Conservation (phyloP, 345 rosid genomes). For the Aethionema arabicum region DNA sequence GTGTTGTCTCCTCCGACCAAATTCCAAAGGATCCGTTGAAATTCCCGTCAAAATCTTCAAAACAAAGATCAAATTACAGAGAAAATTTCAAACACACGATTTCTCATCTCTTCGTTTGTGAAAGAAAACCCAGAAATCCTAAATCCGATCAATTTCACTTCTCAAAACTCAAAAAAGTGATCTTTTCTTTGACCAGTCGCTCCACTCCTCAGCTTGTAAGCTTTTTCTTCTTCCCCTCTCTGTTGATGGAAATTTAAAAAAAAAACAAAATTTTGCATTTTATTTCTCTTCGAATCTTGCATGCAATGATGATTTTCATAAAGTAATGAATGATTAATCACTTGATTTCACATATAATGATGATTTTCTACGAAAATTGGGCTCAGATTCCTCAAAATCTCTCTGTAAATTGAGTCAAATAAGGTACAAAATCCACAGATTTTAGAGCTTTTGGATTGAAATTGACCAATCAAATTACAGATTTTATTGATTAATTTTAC, state of each 20-base stretch:
- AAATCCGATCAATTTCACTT: conserved; percentile 16
- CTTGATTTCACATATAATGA: conserved; percentile 7
- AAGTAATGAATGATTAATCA: conserved; percentile 5
- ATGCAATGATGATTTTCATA: conserved; percentile 34
- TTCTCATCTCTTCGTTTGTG: neutral
- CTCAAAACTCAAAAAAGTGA: conserved; percentile 16
- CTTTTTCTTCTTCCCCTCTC: conserved; percentile 5
- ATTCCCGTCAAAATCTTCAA: conserved; percentile 20
- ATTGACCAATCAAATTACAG: conserved; percentile 15
- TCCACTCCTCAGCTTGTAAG: conserved; percentile 32
- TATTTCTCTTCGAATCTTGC: conserved; percentile 17
- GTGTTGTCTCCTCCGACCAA: neutral
- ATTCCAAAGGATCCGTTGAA: conserved; percentile 17
- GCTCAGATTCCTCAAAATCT: neutral
- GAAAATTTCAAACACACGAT: neutral
- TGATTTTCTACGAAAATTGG: neutral
- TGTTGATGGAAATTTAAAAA: conserved; percentile 22
- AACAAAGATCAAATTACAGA: no score
- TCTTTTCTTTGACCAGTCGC: conserved; percentile 27
- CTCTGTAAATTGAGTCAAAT: conserved; percentile 20
- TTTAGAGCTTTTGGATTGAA: neutral
- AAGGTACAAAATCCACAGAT: conserved; percentile 3
- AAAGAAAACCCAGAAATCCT: neutral
- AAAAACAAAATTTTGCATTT: neutral
- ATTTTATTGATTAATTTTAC: conserved; percentile 1